Evolutionary conservation across 192 early-diverging fungal species (phyloP).

Genomic region (Gigaspora rosea): DNA sequence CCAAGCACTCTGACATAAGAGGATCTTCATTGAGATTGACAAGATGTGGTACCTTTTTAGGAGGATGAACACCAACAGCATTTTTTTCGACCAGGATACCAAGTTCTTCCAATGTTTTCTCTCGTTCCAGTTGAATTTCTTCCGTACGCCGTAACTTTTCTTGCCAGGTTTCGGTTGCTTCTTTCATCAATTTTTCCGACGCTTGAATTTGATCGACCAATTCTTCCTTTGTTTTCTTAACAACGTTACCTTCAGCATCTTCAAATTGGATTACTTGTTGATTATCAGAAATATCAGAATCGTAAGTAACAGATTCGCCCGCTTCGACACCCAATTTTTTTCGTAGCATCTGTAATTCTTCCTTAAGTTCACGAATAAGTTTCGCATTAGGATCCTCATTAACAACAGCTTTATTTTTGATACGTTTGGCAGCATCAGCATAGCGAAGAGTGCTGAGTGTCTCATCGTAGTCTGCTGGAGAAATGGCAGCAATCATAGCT

Average conservation of each 20-base stretch:
- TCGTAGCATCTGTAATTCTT: conserved; percentile 71
- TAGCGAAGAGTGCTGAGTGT: conserved; percentile 86
- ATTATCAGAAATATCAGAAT: conserved; percentile 37
- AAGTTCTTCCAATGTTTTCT: conserved; percentile 74
- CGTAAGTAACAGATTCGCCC: not conserved
- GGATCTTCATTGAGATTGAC: conserved; percentile 91
- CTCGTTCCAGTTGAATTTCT: conserved; percentile 70
- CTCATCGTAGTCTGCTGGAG: conserved; percentile 76
- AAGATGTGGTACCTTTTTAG: conserved; percentile 80
- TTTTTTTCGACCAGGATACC: conserved; percentile 76
- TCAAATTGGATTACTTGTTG: conserved; percentile 45
- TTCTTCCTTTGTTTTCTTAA: conserved; percentile 51
- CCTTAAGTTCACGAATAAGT: conserved; percentile 80
- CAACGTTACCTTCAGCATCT: conserved; percentile 46
- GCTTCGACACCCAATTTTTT: conserved; percentile 45
- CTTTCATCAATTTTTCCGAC: conserved; percentile 83
- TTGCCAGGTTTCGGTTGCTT: conserved; percentile 84
- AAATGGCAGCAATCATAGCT: conserved; percentile 78
- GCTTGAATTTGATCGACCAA: conserved; percentile 81
- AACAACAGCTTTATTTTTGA: conserved; percentile 88
- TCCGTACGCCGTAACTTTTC: conserved; percentile 74
- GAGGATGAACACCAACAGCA: conserved; percentile 72
- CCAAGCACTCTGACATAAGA: conserved; percentile 84
- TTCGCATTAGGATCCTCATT: conserved; percentile 86
- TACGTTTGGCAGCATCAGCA: conserved; percentile 87